A percentile compares a stretch with the other conserved stretches of the same genome.
Evolutionary conservation across 495 filamentous ascomycete species (phyloP).

Genomic region (Glonium stellatum): DNA sequence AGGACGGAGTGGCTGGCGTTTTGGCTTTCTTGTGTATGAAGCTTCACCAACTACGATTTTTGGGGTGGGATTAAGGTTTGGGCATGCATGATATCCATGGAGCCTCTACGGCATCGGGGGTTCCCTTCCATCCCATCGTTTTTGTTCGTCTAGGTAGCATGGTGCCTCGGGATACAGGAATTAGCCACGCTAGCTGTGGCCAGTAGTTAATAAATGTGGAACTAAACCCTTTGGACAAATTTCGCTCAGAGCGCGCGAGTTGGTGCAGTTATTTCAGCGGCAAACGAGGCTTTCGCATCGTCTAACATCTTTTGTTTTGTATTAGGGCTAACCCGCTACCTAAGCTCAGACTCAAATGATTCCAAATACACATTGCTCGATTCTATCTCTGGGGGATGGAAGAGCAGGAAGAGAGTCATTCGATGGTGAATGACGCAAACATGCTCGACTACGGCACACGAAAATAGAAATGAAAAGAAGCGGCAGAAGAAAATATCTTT

Average conservation of each 20-base stretch:
- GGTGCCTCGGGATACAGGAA: too few relatives aligned
- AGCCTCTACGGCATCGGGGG: background rate
- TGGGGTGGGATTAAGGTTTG: background rate
- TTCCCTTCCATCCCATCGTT: too few relatives aligned
- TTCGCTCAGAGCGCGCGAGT: too few relatives aligned
- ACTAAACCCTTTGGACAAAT: too few relatives aligned
- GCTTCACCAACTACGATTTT: too few relatives aligned
- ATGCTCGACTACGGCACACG: background rate
- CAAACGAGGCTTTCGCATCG: too few relatives aligned
- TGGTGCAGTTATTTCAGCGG: too few relatives aligned
- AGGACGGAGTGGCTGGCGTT: background rate
- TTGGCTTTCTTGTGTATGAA: background rate
- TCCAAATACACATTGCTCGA: background rate
- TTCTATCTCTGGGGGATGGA: background rate
- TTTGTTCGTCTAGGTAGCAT: too few relatives aligned
- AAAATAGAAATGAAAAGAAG: background rate
- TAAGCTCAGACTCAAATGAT: background rate
- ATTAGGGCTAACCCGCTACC: background rate
- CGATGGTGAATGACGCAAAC: background rate
- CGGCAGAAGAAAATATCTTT: too few relatives aligned
- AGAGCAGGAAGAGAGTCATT: background rate
- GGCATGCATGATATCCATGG: slow-evolving; percentile 1
- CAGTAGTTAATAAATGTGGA: background rate
- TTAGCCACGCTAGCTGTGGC: too few relatives aligned
- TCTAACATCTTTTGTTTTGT: too few relatives aligned